These are phyloP conservation scores for Cicer arietinum DNA, from an alignment of 306 rosid genomes.

Conservation along the genomic window DNA sequence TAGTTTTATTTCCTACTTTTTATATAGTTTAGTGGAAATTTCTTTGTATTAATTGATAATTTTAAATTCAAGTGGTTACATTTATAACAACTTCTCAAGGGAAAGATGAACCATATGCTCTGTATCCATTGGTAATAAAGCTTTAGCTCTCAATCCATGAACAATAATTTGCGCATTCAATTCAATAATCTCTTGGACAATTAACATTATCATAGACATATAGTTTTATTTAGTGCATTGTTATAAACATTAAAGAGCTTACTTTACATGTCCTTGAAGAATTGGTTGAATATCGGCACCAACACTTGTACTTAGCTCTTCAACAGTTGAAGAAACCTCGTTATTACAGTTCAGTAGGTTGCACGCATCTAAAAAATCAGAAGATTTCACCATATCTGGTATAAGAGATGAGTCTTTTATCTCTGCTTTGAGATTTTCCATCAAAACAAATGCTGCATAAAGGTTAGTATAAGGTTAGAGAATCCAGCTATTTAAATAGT, in stretches of 20 bases:
- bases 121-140: conserved; percentile 3
- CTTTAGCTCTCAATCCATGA: not conserved
- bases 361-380: too few relatives aligned
- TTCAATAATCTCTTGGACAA: not conserved
- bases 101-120: not conserved
- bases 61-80: not conserved
- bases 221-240: not conserved
- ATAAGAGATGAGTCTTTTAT: conserved; percentile 54
- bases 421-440: conserved; percentile 64
- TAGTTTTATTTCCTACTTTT: not conserved
- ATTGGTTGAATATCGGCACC: conserved; percentile 49
- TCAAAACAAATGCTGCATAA: conserved; percentile 64
- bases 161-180: conserved; percentile 5
- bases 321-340: too few relatives aligned
- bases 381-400: too few relatives aligned
- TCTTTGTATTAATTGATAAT: not conserved
- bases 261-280: conserved; percentile 33
- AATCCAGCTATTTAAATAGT: conserved; percentile 22
- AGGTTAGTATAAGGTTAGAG: conserved; percentile 21
- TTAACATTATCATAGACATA: not conserved
- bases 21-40: not conserved
- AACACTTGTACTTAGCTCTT: conserved; percentile 56
- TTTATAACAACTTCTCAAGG: not conserved
- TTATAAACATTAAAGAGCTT: not conserved
- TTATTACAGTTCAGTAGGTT: too few relatives aligned